A percentile compares a stretch with the other conserved stretches of the same genome.
Evolutionary conservation across 257 asterid species (phyloP).

Genomic region (Datura wrightii): DNA sequence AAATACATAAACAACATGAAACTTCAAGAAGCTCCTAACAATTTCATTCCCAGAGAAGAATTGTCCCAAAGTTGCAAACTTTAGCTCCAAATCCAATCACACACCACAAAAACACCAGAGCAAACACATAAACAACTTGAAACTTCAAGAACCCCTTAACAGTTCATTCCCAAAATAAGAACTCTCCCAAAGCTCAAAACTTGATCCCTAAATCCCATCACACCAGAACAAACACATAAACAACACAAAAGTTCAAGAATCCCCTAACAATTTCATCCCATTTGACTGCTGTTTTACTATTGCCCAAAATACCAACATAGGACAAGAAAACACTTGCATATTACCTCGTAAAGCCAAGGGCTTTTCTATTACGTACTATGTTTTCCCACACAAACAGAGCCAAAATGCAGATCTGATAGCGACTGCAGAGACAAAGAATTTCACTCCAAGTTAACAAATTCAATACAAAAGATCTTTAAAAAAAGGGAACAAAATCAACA

Average conservation of each 20-base stretch:
- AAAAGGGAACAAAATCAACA: neutral
- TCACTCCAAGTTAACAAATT: conserved; percentile 19
- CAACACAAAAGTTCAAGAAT: neutral
- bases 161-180: neutral
- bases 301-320: neutral
- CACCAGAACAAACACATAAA: neutral
- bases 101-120: neutral
- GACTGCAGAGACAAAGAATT: conserved; percentile 45
- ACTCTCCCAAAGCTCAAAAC: conserved; percentile 16
- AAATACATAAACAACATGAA: neutral
- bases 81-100: conserved; percentile 19
- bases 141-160: neutral
- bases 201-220: conserved; percentile 21
- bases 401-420: conserved; percentile 61
- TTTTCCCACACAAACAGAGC: conserved; percentile 36
- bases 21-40: neutral
- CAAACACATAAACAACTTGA: neutral
- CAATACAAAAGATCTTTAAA: conserved; percentile 27
- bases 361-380: conserved; percentile 36
- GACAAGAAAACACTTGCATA: neutral
- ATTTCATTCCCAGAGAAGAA: conserved; percentile 17
- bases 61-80: conserved; percentile 21
- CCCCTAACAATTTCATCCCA: neutral
- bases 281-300: neutral
- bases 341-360: neutral